Conservation (phyloP, 352 stramenopile species). For the Pythium scleroteichum region DNA sequence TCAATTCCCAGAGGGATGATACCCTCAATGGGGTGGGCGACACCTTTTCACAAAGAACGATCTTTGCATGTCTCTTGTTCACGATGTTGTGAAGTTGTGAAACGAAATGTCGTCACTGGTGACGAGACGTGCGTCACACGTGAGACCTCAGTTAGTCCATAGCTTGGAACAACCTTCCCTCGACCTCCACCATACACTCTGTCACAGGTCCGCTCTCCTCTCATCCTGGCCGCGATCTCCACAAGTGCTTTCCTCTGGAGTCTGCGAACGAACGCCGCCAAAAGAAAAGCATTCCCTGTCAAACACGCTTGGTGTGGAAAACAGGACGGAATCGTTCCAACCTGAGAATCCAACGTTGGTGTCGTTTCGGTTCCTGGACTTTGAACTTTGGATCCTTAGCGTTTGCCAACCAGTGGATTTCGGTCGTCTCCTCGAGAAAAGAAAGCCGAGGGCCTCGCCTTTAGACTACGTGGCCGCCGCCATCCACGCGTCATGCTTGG, state of each 20-base stretch:
- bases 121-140: constrained; percentile 13
- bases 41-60: background rate
- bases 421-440: no score
- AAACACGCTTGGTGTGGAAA: background rate
- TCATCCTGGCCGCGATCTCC: no score
- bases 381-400: no score
- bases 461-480: background rate
- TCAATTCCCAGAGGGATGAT: constrained; percentile 1
- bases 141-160: constrained; percentile 11
- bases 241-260: no score
- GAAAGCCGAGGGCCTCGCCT: no score
- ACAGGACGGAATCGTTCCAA: no score
- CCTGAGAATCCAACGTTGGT: no score
- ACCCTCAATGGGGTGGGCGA: background rate
- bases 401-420: no score
- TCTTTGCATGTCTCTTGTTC: constrained; percentile 7
- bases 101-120: constrained; percentile 10
- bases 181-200: background rate
- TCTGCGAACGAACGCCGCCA: background rate
- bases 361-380: no score
- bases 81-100: background rate
- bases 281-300: background rate
- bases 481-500: background rate
- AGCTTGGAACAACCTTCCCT: constrained; percentile 10
- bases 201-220: background rate